Evolutionary conservation across 306 rosid genomes (phyloP), one percentile per base, ranked within the genome.

Genomic region (Sesbania bispinosa): DNA sequence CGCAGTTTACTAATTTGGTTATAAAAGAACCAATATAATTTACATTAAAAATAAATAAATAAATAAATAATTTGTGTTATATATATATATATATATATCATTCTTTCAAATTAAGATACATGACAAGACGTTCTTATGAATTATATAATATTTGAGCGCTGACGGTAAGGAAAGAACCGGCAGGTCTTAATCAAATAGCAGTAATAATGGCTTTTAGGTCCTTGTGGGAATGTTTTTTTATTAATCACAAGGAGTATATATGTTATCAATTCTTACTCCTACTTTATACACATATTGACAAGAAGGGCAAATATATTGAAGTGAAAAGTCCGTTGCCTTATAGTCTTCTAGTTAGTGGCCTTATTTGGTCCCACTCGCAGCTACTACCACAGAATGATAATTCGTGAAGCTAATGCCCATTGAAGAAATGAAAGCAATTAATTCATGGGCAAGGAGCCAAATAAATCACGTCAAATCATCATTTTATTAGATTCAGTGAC

Each of bases 111-210:
- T n/a, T n/a, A n/a, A n/a, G 36, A 41, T 11, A 24, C 23, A 21
- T 3, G 26, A 27, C 57, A 45, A 0, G 15, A 7, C 43, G 3
- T 33, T n/a, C n/a, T n/a, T n/a, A n/a, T n/a, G n/a, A n/a, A 19
- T 61, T 10, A 61, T 5, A 33, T 29, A 21, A 15, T 35, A 33
- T 14, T 14, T 33, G 30, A 3, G 26, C 7, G 2, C 45, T 60
- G 13, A 62, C 81, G 66, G 81, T 24, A 38, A 51, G 51, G 41
- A 26, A 24, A 27, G 32, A 45, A 61, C 19, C 7, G 19, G 32
- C 24, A 38, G 7, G 47, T 61, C 81, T 9, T 69, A 59, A 48
- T 77, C 77, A 59, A 1, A 55, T 7, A 36, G 36, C 23, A 2
- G 2, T 36, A 60, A 1, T 33, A 29, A 52, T 57, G 5, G 27